Percentiles rank a stretch among this genome's conserved stretches.
These are phyloP conservation scores for Aspergillus sp. DNA, from an alignment of 2,329 filamentous ascomycete species.

Conservation along the genomic window DNA sequence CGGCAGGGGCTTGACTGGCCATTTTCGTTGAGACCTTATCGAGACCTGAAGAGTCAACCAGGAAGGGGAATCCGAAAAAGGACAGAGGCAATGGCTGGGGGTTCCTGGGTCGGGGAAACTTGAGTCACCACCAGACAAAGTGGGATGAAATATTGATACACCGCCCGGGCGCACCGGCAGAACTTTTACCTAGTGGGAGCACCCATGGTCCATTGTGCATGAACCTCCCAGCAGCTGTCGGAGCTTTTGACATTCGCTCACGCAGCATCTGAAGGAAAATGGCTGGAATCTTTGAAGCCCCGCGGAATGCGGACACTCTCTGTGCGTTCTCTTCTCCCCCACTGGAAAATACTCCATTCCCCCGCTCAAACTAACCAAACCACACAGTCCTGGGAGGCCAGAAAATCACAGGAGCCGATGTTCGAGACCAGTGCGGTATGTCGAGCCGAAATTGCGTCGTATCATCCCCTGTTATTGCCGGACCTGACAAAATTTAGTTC, in stretches of 20 bases:
- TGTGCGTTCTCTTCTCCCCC: constrained; percentile 52
- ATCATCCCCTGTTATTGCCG: constrained; percentile 3
- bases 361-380: constrained; percentile 31
- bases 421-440: constrained; percentile 92
- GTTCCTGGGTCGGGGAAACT: constrained; percentile 9
- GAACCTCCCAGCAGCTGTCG: constrained; percentile 20
- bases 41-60: constrained; percentile 18
- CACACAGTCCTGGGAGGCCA: constrained; percentile 79
- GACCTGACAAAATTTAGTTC: constrained; percentile 55
- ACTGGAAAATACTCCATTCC: not conserved
- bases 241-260: constrained; percentile 26
- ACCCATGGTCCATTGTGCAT: not conserved
- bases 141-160: constrained; percentile 38
- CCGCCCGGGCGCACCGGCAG: constrained; percentile 40
- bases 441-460: constrained; percentile 15
- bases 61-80: constrained; percentile 17
- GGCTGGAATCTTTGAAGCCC: constrained; percentile 95
- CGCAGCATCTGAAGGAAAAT: constrained; percentile 52
- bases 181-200: constrained; percentile 37
- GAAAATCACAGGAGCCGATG: constrained; percentile 96
- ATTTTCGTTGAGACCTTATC: constrained; percentile 23
- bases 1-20: constrained; percentile 33
- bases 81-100: constrained; percentile 17
- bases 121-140: constrained; percentile 28
- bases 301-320: constrained; percentile 85